Base-by-base conservation (phyloP, 202 grass and related monocot species). In the Setaria viridis region DNA sequence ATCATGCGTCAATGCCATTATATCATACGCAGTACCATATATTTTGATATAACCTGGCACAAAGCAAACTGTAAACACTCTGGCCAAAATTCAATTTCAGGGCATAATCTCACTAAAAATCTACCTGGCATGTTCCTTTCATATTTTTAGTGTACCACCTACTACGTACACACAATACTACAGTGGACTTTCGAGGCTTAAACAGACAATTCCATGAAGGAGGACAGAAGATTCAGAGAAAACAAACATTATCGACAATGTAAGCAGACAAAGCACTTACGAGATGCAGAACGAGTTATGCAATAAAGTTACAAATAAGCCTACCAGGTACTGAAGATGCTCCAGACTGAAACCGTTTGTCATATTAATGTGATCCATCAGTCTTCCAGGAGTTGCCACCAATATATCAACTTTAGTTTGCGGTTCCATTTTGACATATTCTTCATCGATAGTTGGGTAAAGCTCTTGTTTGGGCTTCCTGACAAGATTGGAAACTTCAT, bases 321-420 rank as follows among this genome's bases (percentile, higher is more conserved):
- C 8, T 94, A 98, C 96, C 93, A 99, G 75, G 80, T 94, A 95
- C 51, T 86, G 90, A 91, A 99, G 96, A 95, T 99, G 91, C 62
- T 99, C 93, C 67, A 99, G 73, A 77, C 86, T 95, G 84, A 99
- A 99, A 92, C 91, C 96, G 45, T 95, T 92, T 51, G 96, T 95
- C 96, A 94, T 94, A 73, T 93, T 92, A 83, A 99, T 91, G 81
- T 99, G 93, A 82, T 96, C 96, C 93, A 99, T 96, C 85, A 95
- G 73, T 85, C 96, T 94, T 94, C 96, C 91, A 75, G 93, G 96
- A 70, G 96, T 96, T 53, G 93, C 93, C 51, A 99, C 90, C 82
- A 95, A 91, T 92, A 94, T 96, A 90, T 95, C 95, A 41, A 98
- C 86, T 84, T 92, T 82, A 87, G 90, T 94, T 49, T 88, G 86